phyloP scores from a whole-genome alignment of 768 basidiomycete genomes.

The Aureoboletus auriporus region DNA sequence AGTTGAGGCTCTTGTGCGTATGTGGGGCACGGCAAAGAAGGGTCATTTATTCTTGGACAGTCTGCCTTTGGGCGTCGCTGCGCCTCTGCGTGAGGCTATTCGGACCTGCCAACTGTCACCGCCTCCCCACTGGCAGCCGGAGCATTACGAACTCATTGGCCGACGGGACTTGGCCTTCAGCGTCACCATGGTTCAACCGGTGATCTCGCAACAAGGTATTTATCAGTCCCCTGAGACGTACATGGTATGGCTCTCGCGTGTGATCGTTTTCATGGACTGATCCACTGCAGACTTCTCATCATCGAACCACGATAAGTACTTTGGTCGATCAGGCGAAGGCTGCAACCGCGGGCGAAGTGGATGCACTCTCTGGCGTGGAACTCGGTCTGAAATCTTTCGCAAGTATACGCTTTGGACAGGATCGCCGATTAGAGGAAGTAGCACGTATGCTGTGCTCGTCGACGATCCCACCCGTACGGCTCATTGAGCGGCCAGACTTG shows the following conservation, averaged over 20 bases:
- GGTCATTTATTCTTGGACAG: slow-evolving; percentile 47
- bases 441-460: slow-evolving; percentile 88
- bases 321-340: slow-evolving; percentile 49
- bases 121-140: slow-evolving; percentile 63
- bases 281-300: slow-evolving; percentile 42
- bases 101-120: slow-evolving; percentile 80
- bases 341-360: slow-evolving; percentile 51
- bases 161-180: slow-evolving; percentile 31
- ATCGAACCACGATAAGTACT: slow-evolving; percentile 48
- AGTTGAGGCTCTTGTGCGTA: slow-evolving; percentile 50
- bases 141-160: slow-evolving; percentile 32
- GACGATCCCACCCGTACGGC: slow-evolving; percentile 58
- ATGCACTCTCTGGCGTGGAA: slow-evolving; percentile 66
- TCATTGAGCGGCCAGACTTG: slow-evolving; percentile 63
- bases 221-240: slow-evolving; percentile 32
- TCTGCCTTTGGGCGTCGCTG: slow-evolving; percentile 66
- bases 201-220: slow-evolving; percentile 24
- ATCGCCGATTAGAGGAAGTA: slow-evolving; percentile 87
- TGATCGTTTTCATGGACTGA: slow-evolving; percentile 8
- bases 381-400: slow-evolving; percentile 70
- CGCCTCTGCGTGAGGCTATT: slow-evolving; percentile 82
- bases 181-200: slow-evolving; percentile 29
- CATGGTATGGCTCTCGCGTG: slow-evolving; percentile 17
- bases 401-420: slow-evolving; percentile 84
- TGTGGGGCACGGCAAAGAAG: slow-evolving; percentile 33